Conservation (phyloP, 2,329 filamentous ascomycete species). For the Stylonectria norvegica region DNA sequence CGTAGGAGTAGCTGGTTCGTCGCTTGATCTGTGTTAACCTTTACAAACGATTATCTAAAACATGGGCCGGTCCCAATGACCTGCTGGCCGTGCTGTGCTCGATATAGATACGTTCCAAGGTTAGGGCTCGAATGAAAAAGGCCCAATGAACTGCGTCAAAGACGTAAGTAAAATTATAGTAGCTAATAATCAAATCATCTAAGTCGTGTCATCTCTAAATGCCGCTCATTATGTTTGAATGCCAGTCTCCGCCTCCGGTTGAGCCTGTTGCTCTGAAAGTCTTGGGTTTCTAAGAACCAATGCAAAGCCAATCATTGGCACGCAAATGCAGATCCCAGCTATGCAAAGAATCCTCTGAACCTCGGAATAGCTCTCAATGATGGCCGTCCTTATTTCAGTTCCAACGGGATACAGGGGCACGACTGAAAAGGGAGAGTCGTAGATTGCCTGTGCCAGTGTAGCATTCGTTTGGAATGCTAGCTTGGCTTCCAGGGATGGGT, state of each 20-base stretch:
- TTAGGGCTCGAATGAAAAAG: no score
- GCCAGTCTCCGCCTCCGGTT: constrained; percentile 18
- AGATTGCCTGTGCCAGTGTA: constrained; percentile 35
- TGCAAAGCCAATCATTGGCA: constrained; percentile 46
- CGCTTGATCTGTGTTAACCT: no score
- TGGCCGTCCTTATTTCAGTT: constrained; percentile 40
- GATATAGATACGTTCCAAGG: no score
- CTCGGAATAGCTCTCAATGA: constrained; percentile 43
- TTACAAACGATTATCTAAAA: no score
- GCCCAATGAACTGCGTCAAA: no score
- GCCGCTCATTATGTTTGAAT: no score
- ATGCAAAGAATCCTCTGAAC: constrained; percentile 44
- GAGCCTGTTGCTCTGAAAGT: constrained; percentile 36
- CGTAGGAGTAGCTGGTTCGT: no score
- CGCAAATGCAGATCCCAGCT: constrained; percentile 43
- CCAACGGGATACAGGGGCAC: constrained; percentile 38
- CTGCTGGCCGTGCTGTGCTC: no score
- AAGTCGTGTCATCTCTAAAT: no score
- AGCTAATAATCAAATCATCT: no score
- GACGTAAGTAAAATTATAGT: no score
- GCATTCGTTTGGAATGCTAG: constrained; percentile 34
- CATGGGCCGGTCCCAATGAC: no score
- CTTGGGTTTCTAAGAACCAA: constrained; percentile 41
- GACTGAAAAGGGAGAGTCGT: constrained; percentile 35
- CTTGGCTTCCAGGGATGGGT: constrained; percentile 29